Evolutionary conservation across 1,284 basidiomycete genomes (phyloP).

Genomic region (Ustilago esculenta): DNA sequence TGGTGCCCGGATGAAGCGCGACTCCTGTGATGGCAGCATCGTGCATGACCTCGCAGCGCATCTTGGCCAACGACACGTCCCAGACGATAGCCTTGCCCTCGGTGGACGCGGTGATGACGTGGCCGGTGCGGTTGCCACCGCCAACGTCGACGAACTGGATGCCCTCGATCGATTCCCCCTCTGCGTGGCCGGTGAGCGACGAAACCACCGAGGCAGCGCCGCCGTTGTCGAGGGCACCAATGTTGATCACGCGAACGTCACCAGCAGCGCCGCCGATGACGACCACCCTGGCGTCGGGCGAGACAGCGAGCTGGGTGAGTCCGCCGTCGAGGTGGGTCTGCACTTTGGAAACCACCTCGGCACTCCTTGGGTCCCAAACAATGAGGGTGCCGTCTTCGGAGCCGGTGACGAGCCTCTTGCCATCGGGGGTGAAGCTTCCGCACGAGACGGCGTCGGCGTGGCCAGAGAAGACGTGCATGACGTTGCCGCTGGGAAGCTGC

Average conservation of each 20-base stretch:
- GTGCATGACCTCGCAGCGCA: constrained; percentile 48
- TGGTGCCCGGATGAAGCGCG: constrained; percentile 80
- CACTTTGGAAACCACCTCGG: constrained; percentile 83
- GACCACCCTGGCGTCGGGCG: constrained; percentile 74
- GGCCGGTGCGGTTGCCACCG: constrained; percentile 71
- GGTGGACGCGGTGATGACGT: constrained; percentile 87
- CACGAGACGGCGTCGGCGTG: constrained; percentile 86
- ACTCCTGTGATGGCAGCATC: constrained; percentile 50
- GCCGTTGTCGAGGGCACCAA: constrained; percentile 73
- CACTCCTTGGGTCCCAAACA: constrained; percentile 88
- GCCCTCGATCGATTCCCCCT: constrained; percentile 89
- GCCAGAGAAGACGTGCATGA: constrained; percentile 94
- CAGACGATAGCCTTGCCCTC: constrained; percentile 94
- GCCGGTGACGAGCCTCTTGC: constrained; percentile 78
- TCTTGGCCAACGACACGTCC: constrained; percentile 78
- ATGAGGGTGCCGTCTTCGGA: constrained; percentile 85
- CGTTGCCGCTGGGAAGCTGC: constrained; percentile 91
- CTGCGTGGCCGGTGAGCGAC: constrained; percentile 82
- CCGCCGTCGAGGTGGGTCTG: constrained; percentile 73
- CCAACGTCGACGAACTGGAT: constrained; percentile 84
- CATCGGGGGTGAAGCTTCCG: constrained; percentile 91
- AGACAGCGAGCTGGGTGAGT: constrained; percentile 86
- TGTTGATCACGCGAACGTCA: constrained; percentile 81
- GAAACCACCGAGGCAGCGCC: constrained; percentile 78
- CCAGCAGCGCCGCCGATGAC: constrained; percentile 88